Evolutionary conservation across 2,329 filamentous ascomycete species (phyloP).

Genomic region (Lomentospora prolificans): DNA sequence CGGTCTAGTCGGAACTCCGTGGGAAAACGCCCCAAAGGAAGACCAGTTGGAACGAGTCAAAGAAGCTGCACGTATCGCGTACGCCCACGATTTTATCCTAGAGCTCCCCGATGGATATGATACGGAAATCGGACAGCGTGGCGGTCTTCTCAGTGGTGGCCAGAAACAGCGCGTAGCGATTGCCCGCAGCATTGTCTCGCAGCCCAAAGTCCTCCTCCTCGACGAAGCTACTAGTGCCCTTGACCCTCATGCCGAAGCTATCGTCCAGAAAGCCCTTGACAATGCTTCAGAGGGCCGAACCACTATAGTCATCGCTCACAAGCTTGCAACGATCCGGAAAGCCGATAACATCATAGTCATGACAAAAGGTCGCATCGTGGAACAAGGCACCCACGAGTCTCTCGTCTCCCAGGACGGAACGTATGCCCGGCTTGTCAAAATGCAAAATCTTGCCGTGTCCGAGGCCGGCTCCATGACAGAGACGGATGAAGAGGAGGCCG

Average conservation of each 20-base stretch:
- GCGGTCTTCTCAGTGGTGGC: slow-evolving; percentile 55
- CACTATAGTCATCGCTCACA: slow-evolving; percentile 56
- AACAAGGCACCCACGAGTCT: slow-evolving; percentile 52
- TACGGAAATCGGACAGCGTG: slow-evolving; percentile 53
- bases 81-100: slow-evolving; percentile 43
- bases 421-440: slow-evolving; percentile 40
- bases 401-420: slow-evolving; percentile 37
- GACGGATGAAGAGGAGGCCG: slow-evolving; percentile 4
- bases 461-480: not conserved
- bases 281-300: slow-evolving; percentile 46
- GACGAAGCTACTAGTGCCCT: slow-evolving; percentile 60
- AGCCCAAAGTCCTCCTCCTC: slow-evolving; percentile 53
- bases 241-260: slow-evolving; percentile 33
- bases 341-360: slow-evolving; percentile 60
- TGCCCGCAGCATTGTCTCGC: slow-evolving; percentile 54
- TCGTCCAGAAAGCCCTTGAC: slow-evolving; percentile 47
- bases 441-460: slow-evolving; percentile 27
- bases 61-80: slow-evolving; percentile 38
- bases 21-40: slow-evolving; percentile 26
- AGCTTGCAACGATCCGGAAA: slow-evolving; percentile 47
- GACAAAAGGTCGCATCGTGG: slow-evolving; percentile 45
- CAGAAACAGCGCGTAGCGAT: slow-evolving; percentile 60
- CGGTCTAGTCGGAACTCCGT: slow-evolving; percentile 30
- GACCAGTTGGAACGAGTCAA: slow-evolving; percentile 34
- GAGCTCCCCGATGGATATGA: slow-evolving; percentile 46